Evolutionary conservation across 2,329 filamentous ascomycete species (phyloP).

Genomic region (Venturia aucupariae): DNA sequence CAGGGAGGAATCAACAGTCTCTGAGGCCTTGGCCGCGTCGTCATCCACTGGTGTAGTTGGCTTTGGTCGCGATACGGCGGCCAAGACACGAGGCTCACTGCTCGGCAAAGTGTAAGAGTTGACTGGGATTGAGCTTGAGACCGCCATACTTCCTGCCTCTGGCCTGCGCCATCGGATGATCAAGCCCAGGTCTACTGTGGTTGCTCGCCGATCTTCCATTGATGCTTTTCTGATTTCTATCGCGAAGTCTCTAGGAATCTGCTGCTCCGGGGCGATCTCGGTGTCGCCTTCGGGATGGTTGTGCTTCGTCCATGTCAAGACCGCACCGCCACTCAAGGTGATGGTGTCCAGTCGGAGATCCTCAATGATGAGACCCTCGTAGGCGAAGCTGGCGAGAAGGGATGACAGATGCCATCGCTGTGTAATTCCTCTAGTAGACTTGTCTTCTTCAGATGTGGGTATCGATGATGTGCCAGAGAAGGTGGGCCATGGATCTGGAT

Average conservation of each 20-base stretch:
- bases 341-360: slow-evolving; percentile 56
- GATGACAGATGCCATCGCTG: slow-evolving; percentile 77
- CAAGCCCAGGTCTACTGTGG: slow-evolving; percentile 65
- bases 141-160: slow-evolving; percentile 30
- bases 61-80: slow-evolving; percentile 28
- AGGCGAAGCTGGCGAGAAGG: slow-evolving; percentile 64
- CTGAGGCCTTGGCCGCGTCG: background rate
- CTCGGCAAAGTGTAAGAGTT: slow-evolving; percentile 73
- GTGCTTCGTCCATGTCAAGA: background rate
- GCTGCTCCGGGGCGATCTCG: slow-evolving; percentile 16
- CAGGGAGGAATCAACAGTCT: slow-evolving; percentile 16
- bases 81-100: slow-evolving; percentile 76
- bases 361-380: slow-evolving; percentile 51
- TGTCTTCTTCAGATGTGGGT: slow-evolving; percentile 4
- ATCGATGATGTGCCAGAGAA: slow-evolving; percentile 53
- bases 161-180: slow-evolving; percentile 67
- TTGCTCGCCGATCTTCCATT: slow-evolving; percentile 65
- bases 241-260: slow-evolving; percentile 19
- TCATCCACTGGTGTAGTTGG: slow-evolving; percentile 11
- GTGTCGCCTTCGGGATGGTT: slow-evolving; percentile 40
- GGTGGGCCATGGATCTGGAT: slow-evolving; percentile 74
- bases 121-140: slow-evolving; percentile 62
- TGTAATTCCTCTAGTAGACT: slow-evolving; percentile 49
- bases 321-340: slow-evolving; percentile 48
- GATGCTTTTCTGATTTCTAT: slow-evolving; percentile 12